Conservation (phyloP, 805 yeast species). For the Kurtzmaniella cleridarum region DNA sequence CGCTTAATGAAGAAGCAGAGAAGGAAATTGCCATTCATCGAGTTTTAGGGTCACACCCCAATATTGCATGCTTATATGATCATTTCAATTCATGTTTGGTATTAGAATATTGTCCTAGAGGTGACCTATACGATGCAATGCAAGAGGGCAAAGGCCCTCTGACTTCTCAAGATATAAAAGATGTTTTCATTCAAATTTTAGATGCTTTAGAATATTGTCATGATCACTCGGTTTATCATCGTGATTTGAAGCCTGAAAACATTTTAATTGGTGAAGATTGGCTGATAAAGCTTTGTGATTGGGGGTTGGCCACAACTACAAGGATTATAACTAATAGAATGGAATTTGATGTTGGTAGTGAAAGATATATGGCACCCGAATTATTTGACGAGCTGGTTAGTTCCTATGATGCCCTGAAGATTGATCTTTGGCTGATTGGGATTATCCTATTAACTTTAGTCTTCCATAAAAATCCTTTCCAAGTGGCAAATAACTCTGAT, state of each 20-base stretch:
- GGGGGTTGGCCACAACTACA: conserved; percentile 53
- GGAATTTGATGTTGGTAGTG: conserved; percentile 79
- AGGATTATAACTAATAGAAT: conserved; percentile 48
- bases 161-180: conserved; percentile 49
- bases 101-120: conserved; percentile 81
- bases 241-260: conserved; percentile 57
- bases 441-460: conserved; percentile 75
- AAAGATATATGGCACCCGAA: conserved; percentile 94
- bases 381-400: conserved; percentile 58
- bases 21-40: conserved; percentile 65
- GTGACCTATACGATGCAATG: conserved; percentile 81
- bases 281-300: conserved; percentile 53
- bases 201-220: conserved; percentile 50
- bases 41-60: conserved; percentile 48
- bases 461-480: conserved; percentile 86
- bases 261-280: conserved; percentile 50
- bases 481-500: conserved; percentile 73
- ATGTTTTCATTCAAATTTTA: conserved; percentile 46
- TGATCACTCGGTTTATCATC: conserved; percentile 42
- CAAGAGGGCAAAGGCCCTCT: conserved; percentile 60
- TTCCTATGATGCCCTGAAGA: conserved; percentile 71
- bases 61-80: conserved; percentile 43
- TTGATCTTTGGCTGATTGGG: conserved; percentile 89
- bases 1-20: conserved; percentile 49
- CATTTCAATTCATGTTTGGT: conserved; percentile 48